Base-by-base conservation (phyloP, 805 yeast species). In the Komagataella kurtzmanii region DNA sequence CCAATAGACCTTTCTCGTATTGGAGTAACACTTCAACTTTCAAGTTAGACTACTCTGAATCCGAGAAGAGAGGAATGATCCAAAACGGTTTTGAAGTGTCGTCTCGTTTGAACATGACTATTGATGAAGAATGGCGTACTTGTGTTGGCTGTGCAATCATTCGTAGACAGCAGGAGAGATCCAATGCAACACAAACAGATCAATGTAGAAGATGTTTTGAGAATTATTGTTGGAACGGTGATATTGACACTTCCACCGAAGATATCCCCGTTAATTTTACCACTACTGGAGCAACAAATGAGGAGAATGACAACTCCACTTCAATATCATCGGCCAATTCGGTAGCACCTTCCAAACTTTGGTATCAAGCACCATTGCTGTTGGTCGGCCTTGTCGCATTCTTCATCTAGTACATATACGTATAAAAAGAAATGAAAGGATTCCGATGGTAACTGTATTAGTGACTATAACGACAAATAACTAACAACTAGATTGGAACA, bases 131-230 rank as follows among this genome's bases (percentile, higher is more conserved):
- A 44, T 80, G 66, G 59, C 59, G 71, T 3, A 62, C 64, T 6
- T 82, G 88, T 57, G 55, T 81, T 7, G 80, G 77, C 1, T 82
- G 88, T 62, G 74, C 83, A 0, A 61, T 80, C 19, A 56, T 80
- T 44, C 79, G 80, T 53, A 63, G 85, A 53, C 67, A 69, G 43
- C 70, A 74, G 51, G 83, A 79, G 54, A 61, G 73, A 17, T 59
- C 61, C 21, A 50, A 81, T 24, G 65, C 72, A 44, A 71, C 76
- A 17, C 83, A 84, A 54, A 67, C 79, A n/a, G 80, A 73, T 1
- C 88, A 85, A 61, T 88, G 97, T 69, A 67, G 77, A 57, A 54
- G 68, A 51, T 88, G 97, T 64, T 86, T 88, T 64, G 66, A 70
- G 43, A 71, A 69, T 6, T 87, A 87, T 65, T 88, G 97, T 66